Evolutionary conservation across 352 stramenopile genomes (phyloP).

Genomic region (Phytophthora crassamura): DNA sequence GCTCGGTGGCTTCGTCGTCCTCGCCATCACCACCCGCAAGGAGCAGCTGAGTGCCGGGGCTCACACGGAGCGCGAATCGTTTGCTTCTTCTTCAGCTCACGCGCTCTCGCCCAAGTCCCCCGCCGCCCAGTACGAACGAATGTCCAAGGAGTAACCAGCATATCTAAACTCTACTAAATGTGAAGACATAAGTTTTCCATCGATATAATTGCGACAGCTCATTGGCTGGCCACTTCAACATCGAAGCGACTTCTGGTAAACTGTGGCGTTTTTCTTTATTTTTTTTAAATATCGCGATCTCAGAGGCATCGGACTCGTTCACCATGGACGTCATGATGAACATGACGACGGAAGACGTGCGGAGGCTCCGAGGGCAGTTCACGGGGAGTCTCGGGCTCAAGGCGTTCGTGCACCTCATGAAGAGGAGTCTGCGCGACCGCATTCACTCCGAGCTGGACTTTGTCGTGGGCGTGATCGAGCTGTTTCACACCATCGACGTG

Average conservation of each 20-base stretch:
- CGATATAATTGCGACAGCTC: no score
- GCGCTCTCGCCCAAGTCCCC: slow-evolving; percentile 37
- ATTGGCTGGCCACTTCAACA: not conserved
- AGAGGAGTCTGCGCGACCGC: slow-evolving; percentile 69
- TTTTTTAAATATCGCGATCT: no score
- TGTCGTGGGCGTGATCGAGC: slow-evolving; percentile 83
- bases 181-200: slow-evolving; percentile 2
- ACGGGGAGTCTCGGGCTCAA: slow-evolving; percentile 54
- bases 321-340: slow-evolving; percentile 90
- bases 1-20: slow-evolving; percentile 78
- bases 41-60: slow-evolving; percentile 28
- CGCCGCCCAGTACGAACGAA: slow-evolving; percentile 35
- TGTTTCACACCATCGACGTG: slow-evolving; percentile 92
- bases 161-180: slow-evolving; percentile 12
- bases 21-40: slow-evolving; percentile 45
- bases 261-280: slow-evolving; percentile 4
- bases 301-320: not conserved
- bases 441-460: slow-evolving; percentile 81
- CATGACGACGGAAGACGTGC: slow-evolving; percentile 83
- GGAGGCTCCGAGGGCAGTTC: slow-evolving; percentile 64
- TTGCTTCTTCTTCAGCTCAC: not conserved
- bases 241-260: slow-evolving; percentile 6
- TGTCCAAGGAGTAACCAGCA: slow-evolving; percentile 37
- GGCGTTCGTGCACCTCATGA: slow-evolving; percentile 77
- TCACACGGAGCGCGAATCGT: slow-evolving; percentile 9